Conservation (phyloP, 345 rosid species). For the Conringia planisiliqua region DNA sequence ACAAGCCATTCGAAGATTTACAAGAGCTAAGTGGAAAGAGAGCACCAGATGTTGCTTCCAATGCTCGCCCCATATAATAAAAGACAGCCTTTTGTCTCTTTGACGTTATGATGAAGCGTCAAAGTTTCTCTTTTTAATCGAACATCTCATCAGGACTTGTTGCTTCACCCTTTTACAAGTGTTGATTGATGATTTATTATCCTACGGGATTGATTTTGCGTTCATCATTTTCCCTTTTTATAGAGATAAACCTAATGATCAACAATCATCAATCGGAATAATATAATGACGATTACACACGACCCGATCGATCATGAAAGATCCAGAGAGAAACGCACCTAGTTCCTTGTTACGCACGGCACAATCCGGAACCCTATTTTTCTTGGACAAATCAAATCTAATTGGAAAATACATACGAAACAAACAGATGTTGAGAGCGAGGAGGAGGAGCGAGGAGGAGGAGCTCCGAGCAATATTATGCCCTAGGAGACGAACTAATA, state of each 20-base stretch:
- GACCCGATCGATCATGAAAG: not conserved
- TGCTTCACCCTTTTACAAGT: not conserved
- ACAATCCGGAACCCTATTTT: not conserved
- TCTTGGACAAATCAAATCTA: not conserved
- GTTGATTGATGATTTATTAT: not conserved
- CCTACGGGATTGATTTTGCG: not conserved
- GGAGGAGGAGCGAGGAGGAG: not conserved
- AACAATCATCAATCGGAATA: not conserved
- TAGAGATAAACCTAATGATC: not conserved
- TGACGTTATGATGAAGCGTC: not conserved
- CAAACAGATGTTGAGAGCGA: not conserved
- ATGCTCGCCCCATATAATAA: conserved; percentile 50
- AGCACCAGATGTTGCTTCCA: conserved; percentile 33
- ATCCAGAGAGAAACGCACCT: conserved; percentile 14
- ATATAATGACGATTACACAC: not conserved
- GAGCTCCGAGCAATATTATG: not conserved
- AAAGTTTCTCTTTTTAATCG: not conserved
- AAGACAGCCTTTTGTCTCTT: not conserved
- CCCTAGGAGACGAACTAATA: not conserved
- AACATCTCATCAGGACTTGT: not conserved
- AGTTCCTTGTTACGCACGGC: conserved; percentile 25
- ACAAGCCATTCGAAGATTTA: conserved; percentile 43
- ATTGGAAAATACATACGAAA: not conserved
- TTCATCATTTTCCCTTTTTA: not conserved
- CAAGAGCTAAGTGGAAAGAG: conserved; percentile 26